These are phyloP conservation scores for Ciborinia camelliae DNA, from an alignment of 2,329 filamentous ascomycete genomes.

Conservation along the genomic window DNA sequence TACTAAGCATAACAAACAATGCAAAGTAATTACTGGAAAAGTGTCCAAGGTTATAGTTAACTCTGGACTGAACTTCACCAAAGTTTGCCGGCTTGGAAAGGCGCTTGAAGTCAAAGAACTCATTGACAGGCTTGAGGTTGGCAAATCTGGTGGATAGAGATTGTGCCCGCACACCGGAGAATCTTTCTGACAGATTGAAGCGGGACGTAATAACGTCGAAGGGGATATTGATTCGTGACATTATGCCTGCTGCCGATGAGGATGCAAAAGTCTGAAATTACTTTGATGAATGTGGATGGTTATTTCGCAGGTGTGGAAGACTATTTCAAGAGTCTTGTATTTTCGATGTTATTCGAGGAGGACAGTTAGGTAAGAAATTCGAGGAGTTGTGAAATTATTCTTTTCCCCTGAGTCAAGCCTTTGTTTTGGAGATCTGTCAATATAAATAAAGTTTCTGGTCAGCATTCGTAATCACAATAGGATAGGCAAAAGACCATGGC, in stretches of 20 bases:
- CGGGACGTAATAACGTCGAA: slow-evolving; percentile 88
- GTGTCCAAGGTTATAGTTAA: slow-evolving; percentile 96
- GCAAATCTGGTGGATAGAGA: slow-evolving; percentile 79
- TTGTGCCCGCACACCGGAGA: slow-evolving; percentile 76
- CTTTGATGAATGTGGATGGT: not conserved
- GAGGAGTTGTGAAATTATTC: not conserved
- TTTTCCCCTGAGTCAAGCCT: not conserved
- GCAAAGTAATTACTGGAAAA: slow-evolving; percentile 98
- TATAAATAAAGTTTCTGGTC: slow-evolving; percentile 22
- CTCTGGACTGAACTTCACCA: slow-evolving; percentile 79
- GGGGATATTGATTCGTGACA: slow-evolving; percentile 90
- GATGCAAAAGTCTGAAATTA: not conserved
- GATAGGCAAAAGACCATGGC: slow-evolving; percentile 4
- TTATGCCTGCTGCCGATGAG: slow-evolving; percentile 40
- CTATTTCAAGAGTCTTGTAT: slow-evolving; percentile 5
- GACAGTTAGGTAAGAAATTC: not conserved
- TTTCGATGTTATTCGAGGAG: not conserved
- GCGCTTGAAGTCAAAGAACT: slow-evolving; percentile 96
- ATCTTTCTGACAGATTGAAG: slow-evolving; percentile 80
- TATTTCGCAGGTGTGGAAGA: not conserved
- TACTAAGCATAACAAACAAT: slow-evolving; percentile 89
- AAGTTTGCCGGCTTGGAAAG: slow-evolving; percentile 93
- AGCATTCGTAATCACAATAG: slow-evolving; percentile 20
- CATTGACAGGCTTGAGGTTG: slow-evolving; percentile 84
- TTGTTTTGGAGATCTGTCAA: slow-evolving; percentile 30